Percentiles rank a stretch among this genome's conserved stretches.
Conservation (phyloP, 2,329 filamentous ascomycete genomes). For the Calycina marina region DNA sequence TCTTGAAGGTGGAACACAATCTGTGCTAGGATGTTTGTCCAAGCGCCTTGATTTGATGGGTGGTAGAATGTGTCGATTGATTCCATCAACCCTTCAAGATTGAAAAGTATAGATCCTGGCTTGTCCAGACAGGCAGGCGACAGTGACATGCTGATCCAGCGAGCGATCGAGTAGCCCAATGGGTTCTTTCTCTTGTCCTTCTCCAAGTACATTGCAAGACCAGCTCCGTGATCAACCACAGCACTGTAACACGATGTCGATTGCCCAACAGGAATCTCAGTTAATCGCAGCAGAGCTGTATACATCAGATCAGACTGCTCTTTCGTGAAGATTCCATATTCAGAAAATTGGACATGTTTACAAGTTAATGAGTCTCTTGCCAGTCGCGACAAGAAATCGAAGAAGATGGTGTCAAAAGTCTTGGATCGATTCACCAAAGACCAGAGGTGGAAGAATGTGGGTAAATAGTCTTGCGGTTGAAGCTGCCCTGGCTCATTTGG, state of each 20-base stretch:
- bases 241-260: conserved; percentile 80
- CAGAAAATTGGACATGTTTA: conserved; percentile 61
- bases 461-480: conserved; percentile 78
- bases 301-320: conserved; percentile 90
- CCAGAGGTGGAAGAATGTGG: conserved; percentile 95
- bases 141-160: conserved; percentile 85
- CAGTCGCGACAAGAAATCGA: conserved; percentile 80
- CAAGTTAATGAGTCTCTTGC: conserved; percentile 70
- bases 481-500: conserved; percentile 58
- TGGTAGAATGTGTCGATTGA: conserved; percentile 98
- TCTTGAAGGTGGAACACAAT: conserved; percentile 86
- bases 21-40: conserved; percentile 83
- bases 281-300: conserved; percentile 73
- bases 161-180: conserved; percentile 76
- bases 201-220: conserved; percentile 74
- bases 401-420: conserved; percentile 69
- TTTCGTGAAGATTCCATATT: conserved; percentile 81
- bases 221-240: conserved; percentile 67
- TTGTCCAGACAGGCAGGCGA: conserved; percentile 69
- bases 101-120: conserved; percentile 67
- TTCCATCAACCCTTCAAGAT: conserved; percentile 81
- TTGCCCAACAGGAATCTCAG: conserved; percentile 94
- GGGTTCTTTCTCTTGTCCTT: conserved; percentile 91
- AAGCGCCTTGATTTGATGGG: conserved; percentile 83
- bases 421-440: conserved; percentile 83